Evolutionary conservation across 176 grass and related monocot species (phyloP).

Genomic region (Elymus sibiricus): DNA sequence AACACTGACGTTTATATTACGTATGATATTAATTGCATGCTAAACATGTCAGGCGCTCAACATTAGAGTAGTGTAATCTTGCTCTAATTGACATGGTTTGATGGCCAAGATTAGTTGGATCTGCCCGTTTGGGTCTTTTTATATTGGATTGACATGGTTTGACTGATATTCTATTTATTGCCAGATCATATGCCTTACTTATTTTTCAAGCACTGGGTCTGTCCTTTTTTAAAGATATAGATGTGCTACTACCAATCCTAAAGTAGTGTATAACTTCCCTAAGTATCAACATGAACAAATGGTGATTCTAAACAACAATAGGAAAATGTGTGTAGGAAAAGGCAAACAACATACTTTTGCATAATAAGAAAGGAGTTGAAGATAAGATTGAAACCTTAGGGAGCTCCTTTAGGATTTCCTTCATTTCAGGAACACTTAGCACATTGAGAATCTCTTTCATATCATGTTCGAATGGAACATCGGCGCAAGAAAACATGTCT

Average conservation of each 20-base stretch:
- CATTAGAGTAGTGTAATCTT: background rate
- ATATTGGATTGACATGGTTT: no score
- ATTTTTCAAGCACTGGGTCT: no score
- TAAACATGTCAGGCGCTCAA: background rate
- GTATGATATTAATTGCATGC: background rate
- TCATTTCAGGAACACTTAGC: constrained; percentile 81
- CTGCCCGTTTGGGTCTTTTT: no score
- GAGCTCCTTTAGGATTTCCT: constrained; percentile 58
- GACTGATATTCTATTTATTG: no score
- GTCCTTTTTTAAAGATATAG: background rate
- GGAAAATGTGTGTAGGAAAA: background rate
- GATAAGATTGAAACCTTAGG: constrained; percentile 60
- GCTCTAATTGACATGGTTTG: background rate
- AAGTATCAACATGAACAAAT: constrained; percentile 2
- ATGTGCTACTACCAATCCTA: background rate
- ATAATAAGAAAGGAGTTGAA: background rate
- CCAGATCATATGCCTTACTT: no score
- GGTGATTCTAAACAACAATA: constrained; percentile 13
- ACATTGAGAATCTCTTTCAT: constrained; percentile 72
- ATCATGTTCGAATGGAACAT: constrained; percentile 52
- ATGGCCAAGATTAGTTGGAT: background rate
- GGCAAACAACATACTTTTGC: background rate
- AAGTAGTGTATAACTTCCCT: background rate
- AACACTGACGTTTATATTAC: background rate
- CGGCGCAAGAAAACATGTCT: constrained; percentile 41